These are phyloP conservation scores for Globisporangium takayamanum DNA, from an alignment of 352 stramenopile species.

Conservation along the genomic window DNA sequence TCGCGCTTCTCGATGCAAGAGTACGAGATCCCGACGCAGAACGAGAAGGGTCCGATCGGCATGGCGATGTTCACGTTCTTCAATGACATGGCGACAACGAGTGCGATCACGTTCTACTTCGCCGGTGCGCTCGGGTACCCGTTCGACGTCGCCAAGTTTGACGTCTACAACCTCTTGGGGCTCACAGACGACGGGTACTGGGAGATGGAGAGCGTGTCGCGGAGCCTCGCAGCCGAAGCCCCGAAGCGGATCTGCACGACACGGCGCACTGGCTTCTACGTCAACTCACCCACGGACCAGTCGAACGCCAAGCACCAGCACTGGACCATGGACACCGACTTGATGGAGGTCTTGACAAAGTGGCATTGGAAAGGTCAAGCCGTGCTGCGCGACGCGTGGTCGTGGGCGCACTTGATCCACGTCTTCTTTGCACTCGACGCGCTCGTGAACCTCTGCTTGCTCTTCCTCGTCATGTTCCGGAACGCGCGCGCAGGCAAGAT, in stretches of 20 bases:
- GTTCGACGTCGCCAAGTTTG: slow-evolving; percentile 4
- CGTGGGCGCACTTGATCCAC: slow-evolving; percentile 25
- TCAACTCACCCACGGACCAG: slow-evolving; percentile 19
- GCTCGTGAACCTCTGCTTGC: slow-evolving; percentile 20
- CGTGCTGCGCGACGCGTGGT: slow-evolving; percentile 13
- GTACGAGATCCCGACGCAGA: background rate
- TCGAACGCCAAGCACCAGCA: slow-evolving; percentile 25
- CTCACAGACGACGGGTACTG: background rate
- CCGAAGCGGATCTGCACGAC: slow-evolving; percentile 19
- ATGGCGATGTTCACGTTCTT: slow-evolving; percentile 6
- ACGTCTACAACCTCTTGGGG: background rate
- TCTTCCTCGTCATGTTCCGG: slow-evolving; percentile 26
- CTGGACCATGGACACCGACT: slow-evolving; percentile 18
- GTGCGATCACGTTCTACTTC: slow-evolving; percentile 5
- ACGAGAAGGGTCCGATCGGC: background rate
- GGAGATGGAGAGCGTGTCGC: slow-evolving; percentile 4
- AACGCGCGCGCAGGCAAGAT: slow-evolving; percentile 22
- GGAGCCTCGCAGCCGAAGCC: background rate
- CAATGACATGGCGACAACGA: slow-evolving; percentile 7
- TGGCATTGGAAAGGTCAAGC: slow-evolving; percentile 3
- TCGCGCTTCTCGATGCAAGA: background rate
- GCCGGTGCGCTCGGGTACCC: slow-evolving; percentile 22
- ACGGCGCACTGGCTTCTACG: slow-evolving; percentile 30
- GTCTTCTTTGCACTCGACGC: slow-evolving; percentile 21
- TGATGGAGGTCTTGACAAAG: slow-evolving; percentile 8